Evolutionary conservation across 148 eudicot species (phyloP).

Genomic region (Nepenthes mirabilis): DNA sequence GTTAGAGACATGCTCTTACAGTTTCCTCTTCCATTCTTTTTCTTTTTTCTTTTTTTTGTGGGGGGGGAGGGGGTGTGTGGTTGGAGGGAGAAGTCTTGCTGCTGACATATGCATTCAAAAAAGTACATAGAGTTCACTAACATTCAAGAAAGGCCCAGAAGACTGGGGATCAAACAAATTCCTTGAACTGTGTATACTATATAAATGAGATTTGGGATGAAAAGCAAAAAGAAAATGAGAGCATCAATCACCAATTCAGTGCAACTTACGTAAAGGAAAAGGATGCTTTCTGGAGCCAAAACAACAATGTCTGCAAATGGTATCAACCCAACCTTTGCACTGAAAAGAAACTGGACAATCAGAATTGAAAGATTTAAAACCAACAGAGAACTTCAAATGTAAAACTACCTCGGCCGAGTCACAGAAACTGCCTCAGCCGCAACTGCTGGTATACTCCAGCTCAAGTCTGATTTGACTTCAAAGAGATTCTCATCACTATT

Average conservation of each 20-base stretch:
- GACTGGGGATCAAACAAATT: too few relatives aligned
- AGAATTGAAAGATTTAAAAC: constrained; percentile 6
- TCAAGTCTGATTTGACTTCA: constrained; percentile 79
- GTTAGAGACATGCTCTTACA: too few relatives aligned
- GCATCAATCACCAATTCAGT: neutral
- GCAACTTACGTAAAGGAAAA: constrained; percentile 80
- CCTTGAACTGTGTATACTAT: too few relatives aligned
- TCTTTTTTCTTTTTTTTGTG: too few relatives aligned
- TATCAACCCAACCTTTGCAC: constrained; percentile 50
- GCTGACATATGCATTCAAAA: too few relatives aligned
- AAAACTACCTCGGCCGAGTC: constrained; percentile 63
- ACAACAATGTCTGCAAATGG: constrained; percentile 63
- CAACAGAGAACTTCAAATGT: neutral
- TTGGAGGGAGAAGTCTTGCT: too few relatives aligned
- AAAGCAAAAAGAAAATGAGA: neutral
- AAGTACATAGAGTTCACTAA: too few relatives aligned
- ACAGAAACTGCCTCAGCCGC: constrained; percentile 87
- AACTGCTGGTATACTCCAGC: constrained; percentile 88
- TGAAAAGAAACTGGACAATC: constrained; percentile 18
- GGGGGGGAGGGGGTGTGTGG: too few relatives aligned
- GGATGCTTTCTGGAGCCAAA: constrained; percentile 55
- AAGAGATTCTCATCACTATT: constrained; percentile 42
- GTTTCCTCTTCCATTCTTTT: too few relatives aligned
- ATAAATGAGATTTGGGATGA: too few relatives aligned
- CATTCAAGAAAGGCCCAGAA: too few relatives aligned